Percentiles rank a stretch among this genome's conserved stretches.
Evolutionary conservation across 257 asterid species (phyloP).

Genomic region (Fraxinus quadrangulata): DNA sequence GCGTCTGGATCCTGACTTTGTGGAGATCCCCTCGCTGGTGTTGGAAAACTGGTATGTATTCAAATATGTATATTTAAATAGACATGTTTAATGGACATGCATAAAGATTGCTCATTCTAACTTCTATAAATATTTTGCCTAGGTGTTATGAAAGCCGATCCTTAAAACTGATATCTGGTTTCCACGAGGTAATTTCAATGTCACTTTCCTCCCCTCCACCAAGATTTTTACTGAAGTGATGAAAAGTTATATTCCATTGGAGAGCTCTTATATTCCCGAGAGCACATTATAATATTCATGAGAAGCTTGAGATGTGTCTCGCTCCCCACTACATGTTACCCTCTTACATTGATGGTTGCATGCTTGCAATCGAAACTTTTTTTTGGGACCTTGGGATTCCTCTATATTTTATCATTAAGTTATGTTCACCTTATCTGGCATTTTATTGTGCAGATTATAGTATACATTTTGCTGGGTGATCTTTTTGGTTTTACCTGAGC

Average conservation of each 20-base stretch:
- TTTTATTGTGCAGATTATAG: neutral
- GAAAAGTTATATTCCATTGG: neutral
- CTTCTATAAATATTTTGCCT: conserved; percentile 24
- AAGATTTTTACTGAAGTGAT: neutral
- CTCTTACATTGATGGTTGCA: neutral
- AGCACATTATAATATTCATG: neutral
- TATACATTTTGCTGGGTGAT: neutral
- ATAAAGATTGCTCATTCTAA: conserved; percentile 15
- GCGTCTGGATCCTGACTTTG: conserved; percentile 91
- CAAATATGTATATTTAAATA: neutral
- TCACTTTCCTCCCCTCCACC: neutral
- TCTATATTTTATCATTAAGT: neutral
- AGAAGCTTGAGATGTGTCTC: neutral
- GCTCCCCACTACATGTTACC: neutral
- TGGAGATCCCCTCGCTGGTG: conserved; percentile 84
- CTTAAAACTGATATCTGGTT: conserved; percentile 85
- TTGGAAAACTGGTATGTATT: conserved; percentile 76
- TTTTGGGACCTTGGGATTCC: neutral
- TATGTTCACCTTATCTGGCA: neutral
- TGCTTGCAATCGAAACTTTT: neutral
- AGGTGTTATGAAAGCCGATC: conserved; percentile 87
- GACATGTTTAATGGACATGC: conserved; percentile 1
- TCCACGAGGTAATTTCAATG: conserved; percentile 65
- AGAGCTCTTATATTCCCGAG: neutral
- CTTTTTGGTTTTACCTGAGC: neutral